phyloP scores from a whole-genome alignment of 768 basidiomycete genomes.

The Termitomyces sp. region DNA sequence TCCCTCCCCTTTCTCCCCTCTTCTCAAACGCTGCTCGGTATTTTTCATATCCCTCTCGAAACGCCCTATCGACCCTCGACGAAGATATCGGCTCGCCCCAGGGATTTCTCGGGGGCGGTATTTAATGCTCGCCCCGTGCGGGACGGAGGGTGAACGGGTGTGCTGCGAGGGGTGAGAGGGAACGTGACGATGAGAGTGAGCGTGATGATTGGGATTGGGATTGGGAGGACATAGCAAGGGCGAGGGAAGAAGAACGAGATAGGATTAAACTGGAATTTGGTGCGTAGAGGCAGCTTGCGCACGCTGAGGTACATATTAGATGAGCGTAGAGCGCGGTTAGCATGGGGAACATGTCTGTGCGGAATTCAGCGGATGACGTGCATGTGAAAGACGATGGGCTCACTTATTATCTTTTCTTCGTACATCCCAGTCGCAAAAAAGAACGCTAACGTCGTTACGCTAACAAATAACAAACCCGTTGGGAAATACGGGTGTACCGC shows the following conservation, averaged over 20 bases:
- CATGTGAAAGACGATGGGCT: constrained; percentile 18
- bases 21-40: constrained; percentile 87
- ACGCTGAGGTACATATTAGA: constrained; percentile 98
- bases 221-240: too few relatives aligned
- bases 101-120: constrained; percentile 46
- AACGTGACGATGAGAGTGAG: constrained; percentile 41
- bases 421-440: constrained; percentile 98
- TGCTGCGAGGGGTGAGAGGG: constrained; percentile 52
- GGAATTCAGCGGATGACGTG: background rate
- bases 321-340: constrained; percentile 84
- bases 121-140: background rate
- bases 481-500: constrained; percentile 68
- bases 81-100: constrained; percentile 97
- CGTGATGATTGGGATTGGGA: background rate
- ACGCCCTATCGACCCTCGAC: constrained; percentile 72
- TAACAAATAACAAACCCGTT: constrained; percentile 78
- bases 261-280: constrained; percentile 50
- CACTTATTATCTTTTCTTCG: constrained; percentile 95
- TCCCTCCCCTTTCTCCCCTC: constrained; percentile 36
- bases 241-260: constrained; percentile 55
- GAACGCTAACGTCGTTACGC: constrained; percentile 85
- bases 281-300: constrained; percentile 67
- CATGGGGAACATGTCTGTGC: constrained; percentile 89
- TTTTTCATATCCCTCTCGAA: constrained; percentile 89
- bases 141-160: background rate